Evolutionary conservation across 176 grass and related monocot species (phyloP).

Genomic region (Pontederia crassipes): DNA sequence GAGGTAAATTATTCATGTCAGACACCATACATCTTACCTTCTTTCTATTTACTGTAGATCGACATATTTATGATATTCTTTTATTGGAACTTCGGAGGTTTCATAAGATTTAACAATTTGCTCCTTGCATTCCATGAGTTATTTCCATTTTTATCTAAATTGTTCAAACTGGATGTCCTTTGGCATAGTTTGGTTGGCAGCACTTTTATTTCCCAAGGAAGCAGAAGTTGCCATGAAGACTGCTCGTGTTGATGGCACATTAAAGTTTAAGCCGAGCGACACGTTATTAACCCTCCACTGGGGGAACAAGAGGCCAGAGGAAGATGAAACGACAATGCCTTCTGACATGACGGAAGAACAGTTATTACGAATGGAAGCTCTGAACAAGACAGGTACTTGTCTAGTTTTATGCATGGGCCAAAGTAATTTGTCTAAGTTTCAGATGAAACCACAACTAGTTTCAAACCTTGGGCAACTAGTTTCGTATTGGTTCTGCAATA

Average conservation of each 20-base stretch:
- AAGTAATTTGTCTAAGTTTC: too few relatives aligned
- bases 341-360: constrained; percentile 1
- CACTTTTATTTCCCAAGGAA: neutral
- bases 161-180: neutral
- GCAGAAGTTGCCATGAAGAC: constrained; percentile 8
- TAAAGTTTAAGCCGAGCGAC: neutral
- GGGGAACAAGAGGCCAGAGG: neutral
- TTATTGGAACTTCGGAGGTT: neutral
- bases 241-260: constrained; percentile 1
- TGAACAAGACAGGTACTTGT: constrained; percentile 7
- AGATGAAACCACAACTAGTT: too few relatives aligned
- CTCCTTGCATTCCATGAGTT: neutral
- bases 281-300: neutral
- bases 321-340: constrained; percentile 6
- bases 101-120: too few relatives aligned
- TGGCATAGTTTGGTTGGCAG: constrained; percentile 6
- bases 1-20: constrained; percentile 11
- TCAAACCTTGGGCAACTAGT: too few relatives aligned
- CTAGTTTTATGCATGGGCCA: neutral
- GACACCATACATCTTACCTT: neutral
- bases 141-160: neutral
- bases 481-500: too few relatives aligned
- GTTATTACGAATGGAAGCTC: constrained; percentile 5
- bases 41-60: neutral
- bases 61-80: neutral